Base-by-base conservation (phyloP, 192 early-diverging fungal species). In the Chytriomyces hyalinus region DNA sequence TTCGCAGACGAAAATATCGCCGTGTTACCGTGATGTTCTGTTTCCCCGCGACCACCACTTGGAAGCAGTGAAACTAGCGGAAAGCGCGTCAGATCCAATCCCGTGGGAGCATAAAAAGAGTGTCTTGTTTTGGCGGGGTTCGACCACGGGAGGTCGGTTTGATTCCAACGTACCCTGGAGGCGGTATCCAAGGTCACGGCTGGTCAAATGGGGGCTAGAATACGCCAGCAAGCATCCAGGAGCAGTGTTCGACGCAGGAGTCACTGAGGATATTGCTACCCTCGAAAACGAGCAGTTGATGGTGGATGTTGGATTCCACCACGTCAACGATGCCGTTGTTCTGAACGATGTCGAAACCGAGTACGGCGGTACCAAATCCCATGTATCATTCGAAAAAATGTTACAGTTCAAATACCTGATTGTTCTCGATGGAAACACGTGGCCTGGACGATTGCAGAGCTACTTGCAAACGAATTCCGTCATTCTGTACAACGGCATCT, bases 91-190 rank as follows among this genome's bases (percentile, higher is more conserved):
- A 20, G 72, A 74, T 45, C 15, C 57, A 0, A n/a, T 63, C 46
- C 11, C 36, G 4, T 74, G 57, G 57, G 44, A 63, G 44, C 43
- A 57, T n/a, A 75, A 75, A 36, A 51, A 15, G 63, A 28, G 49
- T 5, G 73, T 75, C 6, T 26, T 66, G 63, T 75, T 75, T 66
- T 75, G 73, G 73, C 11, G 73, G 20, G 73, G 73, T 43, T 28
- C 73, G 1, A 49, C 61, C 11, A 65, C 62, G 8, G 49, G 73
- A 36, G 73, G 73, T 50, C 43, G 48, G 73, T 66, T 20, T 13
- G 20, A 20, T 20, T n/a, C 13, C 1, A 57, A 3, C 15, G 13
- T 26, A 26, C 48, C 11, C 15, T 72, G 70, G 70, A 20, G 53
- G 10, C 24, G 36, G 6, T 72, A 26, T 60, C 50, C 20, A 17